Evolutionary conservation across 345 rosid species (phyloP).

Genomic region (Populus ilicifolia): DNA sequence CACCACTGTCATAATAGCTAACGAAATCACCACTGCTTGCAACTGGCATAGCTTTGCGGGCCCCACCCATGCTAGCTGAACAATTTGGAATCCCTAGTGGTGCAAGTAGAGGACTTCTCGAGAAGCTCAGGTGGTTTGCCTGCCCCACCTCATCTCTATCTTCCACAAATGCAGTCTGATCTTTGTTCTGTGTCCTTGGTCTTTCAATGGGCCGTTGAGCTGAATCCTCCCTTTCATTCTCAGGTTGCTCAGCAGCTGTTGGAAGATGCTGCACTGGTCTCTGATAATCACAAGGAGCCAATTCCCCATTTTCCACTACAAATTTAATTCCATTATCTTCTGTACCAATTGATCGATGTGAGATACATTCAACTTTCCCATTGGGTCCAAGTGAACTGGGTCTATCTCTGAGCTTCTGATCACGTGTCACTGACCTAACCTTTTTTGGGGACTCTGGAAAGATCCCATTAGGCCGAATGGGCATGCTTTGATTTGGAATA

Average conservation of each 20-base stretch:
- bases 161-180: constrained; percentile 37
- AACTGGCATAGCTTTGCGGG: constrained; percentile 47
- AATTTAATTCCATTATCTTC: constrained; percentile 46
- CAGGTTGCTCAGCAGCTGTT: constrained; percentile 46
- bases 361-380: constrained; percentile 63
- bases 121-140: constrained; percentile 32
- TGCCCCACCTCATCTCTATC: constrained; percentile 57
- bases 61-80: constrained; percentile 62
- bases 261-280: constrained; percentile 53
- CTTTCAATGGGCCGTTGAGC: constrained; percentile 37
- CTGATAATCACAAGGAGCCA: constrained; percentile 58
- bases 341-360: constrained; percentile 46
- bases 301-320: constrained; percentile 57
- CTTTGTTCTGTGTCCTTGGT: constrained; percentile 35
- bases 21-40: constrained; percentile 34
- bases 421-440: constrained; percentile 61
- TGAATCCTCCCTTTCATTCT: constrained; percentile 46
- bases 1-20: constrained; percentile 64
- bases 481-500: constrained; percentile 46
- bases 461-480: constrained; percentile 77
- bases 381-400: constrained; percentile 80
- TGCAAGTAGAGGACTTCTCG: constrained; percentile 52
- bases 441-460: constrained; percentile 62
- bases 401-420: constrained; percentile 64
- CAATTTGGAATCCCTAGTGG: constrained; percentile 80